phyloP scores from a whole-genome alignment of 805 yeast genomes.

The Starmerella potacharoeniae region DNA sequence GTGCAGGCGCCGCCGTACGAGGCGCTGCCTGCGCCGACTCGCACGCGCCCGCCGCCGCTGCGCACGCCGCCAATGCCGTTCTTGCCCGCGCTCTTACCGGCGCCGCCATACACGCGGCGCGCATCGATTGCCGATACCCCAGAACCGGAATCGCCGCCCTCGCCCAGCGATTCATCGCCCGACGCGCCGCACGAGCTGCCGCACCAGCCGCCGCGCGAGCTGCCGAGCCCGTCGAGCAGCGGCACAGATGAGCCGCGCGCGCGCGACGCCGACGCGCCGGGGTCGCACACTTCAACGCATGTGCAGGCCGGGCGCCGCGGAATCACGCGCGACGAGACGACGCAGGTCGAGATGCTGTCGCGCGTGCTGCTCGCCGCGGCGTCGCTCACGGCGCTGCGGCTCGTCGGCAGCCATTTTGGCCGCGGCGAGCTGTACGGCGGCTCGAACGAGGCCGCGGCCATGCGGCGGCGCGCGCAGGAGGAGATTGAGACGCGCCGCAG shows the following conservation, averaged over 20 bases:
- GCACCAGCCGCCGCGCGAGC: too few relatives aligned
- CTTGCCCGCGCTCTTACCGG: background rate
- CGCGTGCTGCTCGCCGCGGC: conserved; percentile 13
- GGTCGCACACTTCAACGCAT: background rate
- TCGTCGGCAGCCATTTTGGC: conserved; percentile 8
- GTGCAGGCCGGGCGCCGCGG: background rate
- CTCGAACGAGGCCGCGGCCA: background rate
- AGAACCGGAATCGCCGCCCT: too few relatives aligned
- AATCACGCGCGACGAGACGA: background rate
- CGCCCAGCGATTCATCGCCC: too few relatives aligned
- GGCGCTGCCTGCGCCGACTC: background rate
- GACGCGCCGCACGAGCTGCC: too few relatives aligned
- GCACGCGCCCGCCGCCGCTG: background rate
- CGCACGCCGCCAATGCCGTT: background rate
- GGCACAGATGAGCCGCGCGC: background rate
- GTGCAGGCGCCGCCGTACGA: background rate
- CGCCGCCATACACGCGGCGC: background rate
- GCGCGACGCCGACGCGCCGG: background rate
- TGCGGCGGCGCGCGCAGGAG: conserved; percentile 3
- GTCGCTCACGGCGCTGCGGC: conserved; percentile 9
- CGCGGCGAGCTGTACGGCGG: conserved; percentile 15
- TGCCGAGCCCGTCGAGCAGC: too few relatives aligned
- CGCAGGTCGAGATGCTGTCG: conserved; percentile 5
- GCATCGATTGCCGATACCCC: too few relatives aligned
- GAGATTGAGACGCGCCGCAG: background rate